A percentile compares a stretch with the other conserved stretches of the same genome.
phyloP scores from a whole-genome alignment of 2,329 filamentous ascomycete species.

The Cercospora zeae-maydis region DNA sequence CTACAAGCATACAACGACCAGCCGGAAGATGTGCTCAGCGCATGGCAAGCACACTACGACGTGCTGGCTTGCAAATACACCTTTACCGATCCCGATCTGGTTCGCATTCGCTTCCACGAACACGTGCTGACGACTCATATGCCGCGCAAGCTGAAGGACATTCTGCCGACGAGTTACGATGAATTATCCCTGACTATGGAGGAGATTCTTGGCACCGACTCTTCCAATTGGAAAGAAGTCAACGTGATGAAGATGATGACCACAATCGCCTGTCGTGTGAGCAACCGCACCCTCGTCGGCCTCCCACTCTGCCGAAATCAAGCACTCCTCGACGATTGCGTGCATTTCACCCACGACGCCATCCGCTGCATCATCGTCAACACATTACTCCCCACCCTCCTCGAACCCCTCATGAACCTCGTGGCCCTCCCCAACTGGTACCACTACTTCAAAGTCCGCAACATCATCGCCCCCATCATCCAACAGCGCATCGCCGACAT shows the following conservation, averaged over 20 bases:
- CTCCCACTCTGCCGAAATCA: conserved; percentile 46
- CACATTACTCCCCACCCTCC: conserved; percentile 50
- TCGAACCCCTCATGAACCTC: conserved; percentile 42
- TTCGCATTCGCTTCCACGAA: conserved; percentile 42
- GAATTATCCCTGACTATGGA: conserved; percentile 38
- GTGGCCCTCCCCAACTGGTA: conserved; percentile 49
- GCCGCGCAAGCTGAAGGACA: conserved; percentile 38
- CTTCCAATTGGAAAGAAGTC: conserved; percentile 36
- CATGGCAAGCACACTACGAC: conserved; percentile 39
- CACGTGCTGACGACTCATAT: conserved; percentile 43
- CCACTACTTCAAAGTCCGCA: conserved; percentile 47
- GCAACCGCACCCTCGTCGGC: conserved; percentile 48
- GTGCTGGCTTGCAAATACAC: conserved; percentile 39
- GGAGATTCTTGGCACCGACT: conserved; percentile 39
- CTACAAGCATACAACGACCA: conserved; percentile 43
- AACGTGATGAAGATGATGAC: conserved; percentile 37
- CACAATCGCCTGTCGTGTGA: conserved; percentile 40
- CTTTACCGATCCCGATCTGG: conserved; percentile 37
- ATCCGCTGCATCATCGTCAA: conserved; percentile 42
- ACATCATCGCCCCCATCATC: conserved; percentile 49
- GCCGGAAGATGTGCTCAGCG: conserved; percentile 41
- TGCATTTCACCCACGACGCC: conserved; percentile 51
- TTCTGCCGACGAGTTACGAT: conserved; percentile 40
- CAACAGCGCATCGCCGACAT: conserved; percentile 49
- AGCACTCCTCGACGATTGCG: conserved; percentile 47